These are phyloP conservation scores for Sclerotinia sclerotiorum DNA, from an alignment of 2,329 filamentous ascomycete genomes.

Conservation along the genomic window DNA sequence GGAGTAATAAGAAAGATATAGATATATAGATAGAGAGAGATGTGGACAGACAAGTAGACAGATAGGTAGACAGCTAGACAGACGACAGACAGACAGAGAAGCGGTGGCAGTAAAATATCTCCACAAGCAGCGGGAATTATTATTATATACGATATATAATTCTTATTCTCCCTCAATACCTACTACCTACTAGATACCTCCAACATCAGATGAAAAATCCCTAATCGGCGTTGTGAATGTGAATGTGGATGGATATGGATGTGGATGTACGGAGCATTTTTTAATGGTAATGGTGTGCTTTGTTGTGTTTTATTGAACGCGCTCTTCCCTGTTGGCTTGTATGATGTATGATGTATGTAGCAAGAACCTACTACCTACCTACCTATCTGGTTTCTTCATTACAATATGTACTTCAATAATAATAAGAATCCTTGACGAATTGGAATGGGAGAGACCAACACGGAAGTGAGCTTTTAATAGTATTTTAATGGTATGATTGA, in stretches of 20 bases:
- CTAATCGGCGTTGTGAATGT: conserved; percentile 1
- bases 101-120: background rate
- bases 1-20: background rate
- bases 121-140: background rate
- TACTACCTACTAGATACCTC: too few species aligned
- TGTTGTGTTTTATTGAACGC: background rate
- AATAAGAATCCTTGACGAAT: too few species aligned
- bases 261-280: background rate
- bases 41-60: background rate
- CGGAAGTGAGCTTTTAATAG: too few species aligned
- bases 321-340: conserved; percentile 6
- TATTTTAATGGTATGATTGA: too few species aligned
- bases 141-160: background rate
- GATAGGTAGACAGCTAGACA: background rate
- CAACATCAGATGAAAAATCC: conserved; percentile 1
- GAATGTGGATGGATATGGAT: background rate
- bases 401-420: too few species aligned
- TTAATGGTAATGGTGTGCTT: background rate
- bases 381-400: background rate
- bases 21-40: background rate
- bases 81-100: background rate
- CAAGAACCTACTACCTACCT: background rate
- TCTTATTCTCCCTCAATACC: background rate
- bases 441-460: too few species aligned
- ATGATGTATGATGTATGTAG: background rate